Percentiles rank a stretch among this genome's conserved stretches.
Conservation (phyloP, 116 monocot species). For the Trichopus zeylanicus region DNA sequence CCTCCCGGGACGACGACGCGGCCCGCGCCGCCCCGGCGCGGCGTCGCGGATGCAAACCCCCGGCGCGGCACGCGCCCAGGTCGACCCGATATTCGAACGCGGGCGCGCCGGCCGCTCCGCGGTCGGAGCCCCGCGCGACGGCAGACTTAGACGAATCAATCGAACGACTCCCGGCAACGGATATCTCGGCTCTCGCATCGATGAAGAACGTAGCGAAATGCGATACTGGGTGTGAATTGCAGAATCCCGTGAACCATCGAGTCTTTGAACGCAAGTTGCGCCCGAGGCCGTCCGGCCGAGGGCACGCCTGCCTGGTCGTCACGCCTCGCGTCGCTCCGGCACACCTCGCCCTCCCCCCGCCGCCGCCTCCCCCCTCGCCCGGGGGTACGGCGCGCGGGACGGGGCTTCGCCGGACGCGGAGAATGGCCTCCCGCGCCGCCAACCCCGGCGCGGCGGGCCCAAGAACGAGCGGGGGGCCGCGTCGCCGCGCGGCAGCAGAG, state of each 20-base stretch:
- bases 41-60: no score
- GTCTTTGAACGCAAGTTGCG: constrained; percentile 21
- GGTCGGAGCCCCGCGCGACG: no score
- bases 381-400: not conserved
- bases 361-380: no score
- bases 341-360: no score
- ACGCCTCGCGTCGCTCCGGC: not conserved
- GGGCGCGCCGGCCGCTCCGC: no score
- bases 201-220: constrained; percentile 24
- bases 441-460: not conserved
- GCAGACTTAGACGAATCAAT: not conserved
- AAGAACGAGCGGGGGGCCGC: not conserved
- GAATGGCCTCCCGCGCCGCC: not conserved
- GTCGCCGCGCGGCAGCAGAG: no score
- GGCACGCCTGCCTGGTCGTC: constrained; percentile 11
- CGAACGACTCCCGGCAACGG: constrained; percentile 11
- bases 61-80: no score
- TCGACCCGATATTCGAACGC: no score
- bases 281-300: constrained; percentile 1
- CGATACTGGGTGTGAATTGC: no score
- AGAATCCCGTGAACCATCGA: constrained; percentile 14
- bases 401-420: not conserved
- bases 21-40: no score
- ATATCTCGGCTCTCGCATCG: constrained; percentile 21
- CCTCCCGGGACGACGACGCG: no score